Percentiles rank a stretch among this genome's conserved stretches.
Conservation (phyloP, 2,329 filamentous ascomycete species). For the Cytospora piceae region DNA sequence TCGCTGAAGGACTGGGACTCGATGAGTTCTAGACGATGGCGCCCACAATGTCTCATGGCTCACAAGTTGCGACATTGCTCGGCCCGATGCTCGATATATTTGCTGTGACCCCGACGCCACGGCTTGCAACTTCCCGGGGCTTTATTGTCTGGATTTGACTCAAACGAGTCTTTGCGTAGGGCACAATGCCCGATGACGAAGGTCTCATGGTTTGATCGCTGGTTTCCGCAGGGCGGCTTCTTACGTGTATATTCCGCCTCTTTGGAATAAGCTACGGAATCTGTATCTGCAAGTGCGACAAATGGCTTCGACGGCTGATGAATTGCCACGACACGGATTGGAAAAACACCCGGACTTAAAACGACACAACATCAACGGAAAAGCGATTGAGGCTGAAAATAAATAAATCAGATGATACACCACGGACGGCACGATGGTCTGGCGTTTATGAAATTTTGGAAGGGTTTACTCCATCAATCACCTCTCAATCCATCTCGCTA, state of each 20-base stretch:
- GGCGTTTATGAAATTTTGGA: conserved; percentile 9
- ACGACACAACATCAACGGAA: not conserved
- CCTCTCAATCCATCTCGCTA: conserved; percentile 6
- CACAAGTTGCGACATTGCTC: conserved; percentile 7
- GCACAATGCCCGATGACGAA: not conserved
- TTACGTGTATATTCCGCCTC: not conserved
- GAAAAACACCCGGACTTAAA: not conserved
- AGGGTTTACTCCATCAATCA: not conserved
- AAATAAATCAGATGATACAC: conserved; percentile 1
- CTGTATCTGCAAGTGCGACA: not conserved
- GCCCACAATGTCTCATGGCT: conserved; percentile 9
- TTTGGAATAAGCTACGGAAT: not conserved
- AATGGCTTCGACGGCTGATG: not conserved
- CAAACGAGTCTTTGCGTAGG: not conserved
- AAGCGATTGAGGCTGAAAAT: not conserved
- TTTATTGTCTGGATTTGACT: not conserved
- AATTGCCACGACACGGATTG: not conserved
- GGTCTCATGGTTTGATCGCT: not conserved
- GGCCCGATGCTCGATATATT: not conserved
- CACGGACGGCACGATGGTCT: conserved; percentile 5
- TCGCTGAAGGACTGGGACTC: conserved; percentile 13
- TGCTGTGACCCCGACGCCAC: not conserved
- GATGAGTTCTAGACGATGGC: not conserved
- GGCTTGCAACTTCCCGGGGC: not conserved
- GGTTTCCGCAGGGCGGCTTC: not conserved